Evolutionary conservation across 345 rosid species (phyloP).

Genomic region (Camelina sativa): DNA sequence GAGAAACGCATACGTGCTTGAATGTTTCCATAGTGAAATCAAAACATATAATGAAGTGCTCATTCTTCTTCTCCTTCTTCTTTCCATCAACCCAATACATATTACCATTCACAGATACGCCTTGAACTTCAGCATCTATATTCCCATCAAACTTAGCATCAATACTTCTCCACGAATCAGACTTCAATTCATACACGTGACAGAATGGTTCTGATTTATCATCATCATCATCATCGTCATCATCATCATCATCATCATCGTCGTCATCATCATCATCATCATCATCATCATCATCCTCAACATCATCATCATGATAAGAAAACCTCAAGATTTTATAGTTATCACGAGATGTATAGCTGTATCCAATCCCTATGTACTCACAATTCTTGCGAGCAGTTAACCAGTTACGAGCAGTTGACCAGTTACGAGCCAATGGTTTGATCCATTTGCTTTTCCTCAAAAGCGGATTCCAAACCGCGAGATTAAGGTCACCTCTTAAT

Average conservation of each 20-base stretch:
- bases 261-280: too few relatives aligned
- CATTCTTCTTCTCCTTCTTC: not conserved
- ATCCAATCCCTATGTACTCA: not conserved
- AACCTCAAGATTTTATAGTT: conserved; percentile 11
- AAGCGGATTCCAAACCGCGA: not conserved
- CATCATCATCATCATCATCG: too few relatives aligned
- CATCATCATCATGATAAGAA: not conserved
- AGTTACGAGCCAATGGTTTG: not conserved
- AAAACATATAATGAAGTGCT: not conserved
- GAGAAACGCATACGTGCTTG: not conserved
- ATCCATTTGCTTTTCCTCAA: not conserved
- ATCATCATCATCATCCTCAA: too few relatives aligned
- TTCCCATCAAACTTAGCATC: not conserved
- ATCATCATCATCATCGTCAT: too few relatives aligned
- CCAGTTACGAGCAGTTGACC: not conserved
- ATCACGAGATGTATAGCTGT: not conserved
- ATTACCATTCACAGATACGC: not conserved
- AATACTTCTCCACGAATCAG: not conserved
- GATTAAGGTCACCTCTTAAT: not conserved
- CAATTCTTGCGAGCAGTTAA: too few relatives aligned
- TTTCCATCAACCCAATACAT: not conserved
- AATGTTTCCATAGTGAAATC: not conserved
- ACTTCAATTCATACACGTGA: not conserved
- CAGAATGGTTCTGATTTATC: too few relatives aligned
- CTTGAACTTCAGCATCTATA: not conserved